Evolutionary conservation across 352 stramenopile genomes (phyloP).

Genomic region (Pythium apleroticum): DNA sequence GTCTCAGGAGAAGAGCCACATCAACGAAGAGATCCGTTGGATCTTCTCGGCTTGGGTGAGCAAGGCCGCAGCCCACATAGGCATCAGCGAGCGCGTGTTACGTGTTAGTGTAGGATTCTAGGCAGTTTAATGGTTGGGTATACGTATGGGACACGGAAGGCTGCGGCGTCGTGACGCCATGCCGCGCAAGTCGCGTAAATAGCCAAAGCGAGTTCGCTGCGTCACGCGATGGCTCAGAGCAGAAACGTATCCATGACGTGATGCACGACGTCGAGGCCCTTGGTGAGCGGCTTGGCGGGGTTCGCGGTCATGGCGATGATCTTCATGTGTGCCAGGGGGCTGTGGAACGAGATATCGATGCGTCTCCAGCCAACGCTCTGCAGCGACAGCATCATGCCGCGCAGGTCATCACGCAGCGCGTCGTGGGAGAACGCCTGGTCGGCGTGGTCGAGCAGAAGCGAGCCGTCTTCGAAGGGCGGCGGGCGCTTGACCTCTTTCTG

Average conservation of each 20-base stretch:
- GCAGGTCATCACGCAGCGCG: conserved; percentile 54
- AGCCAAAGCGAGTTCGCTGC: conserved; percentile 26
- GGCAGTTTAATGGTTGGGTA: neutral
- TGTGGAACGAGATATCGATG: conserved; percentile 72
- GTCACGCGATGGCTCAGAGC: conserved; percentile 36
- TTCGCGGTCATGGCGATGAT: conserved; percentile 82
- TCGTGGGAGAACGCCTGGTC: conserved; percentile 70
- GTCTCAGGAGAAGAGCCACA: neutral
- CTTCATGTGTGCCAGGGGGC: conserved; percentile 67
- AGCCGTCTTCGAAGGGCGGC: conserved; percentile 50
- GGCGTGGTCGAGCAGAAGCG: conserved; percentile 66
- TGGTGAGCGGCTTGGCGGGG: conserved; percentile 50
- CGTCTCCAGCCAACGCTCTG: conserved; percentile 75
- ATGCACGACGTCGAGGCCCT: conserved; percentile 69
- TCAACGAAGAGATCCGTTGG: neutral
- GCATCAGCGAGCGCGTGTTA: neutral
- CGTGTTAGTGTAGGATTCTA: neutral
- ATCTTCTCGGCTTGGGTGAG: no score
- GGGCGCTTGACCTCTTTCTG: conserved; percentile 29
- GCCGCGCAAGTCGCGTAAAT: neutral
- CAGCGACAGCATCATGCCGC: conserved; percentile 72
- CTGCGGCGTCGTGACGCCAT: neutral
- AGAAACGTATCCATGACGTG: conserved; percentile 77
- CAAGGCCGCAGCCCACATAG: no score
- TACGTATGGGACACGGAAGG: neutral